Conservation (phyloP, 176 grass and related monocot genomes). For the Raddia distichophylla region DNA sequence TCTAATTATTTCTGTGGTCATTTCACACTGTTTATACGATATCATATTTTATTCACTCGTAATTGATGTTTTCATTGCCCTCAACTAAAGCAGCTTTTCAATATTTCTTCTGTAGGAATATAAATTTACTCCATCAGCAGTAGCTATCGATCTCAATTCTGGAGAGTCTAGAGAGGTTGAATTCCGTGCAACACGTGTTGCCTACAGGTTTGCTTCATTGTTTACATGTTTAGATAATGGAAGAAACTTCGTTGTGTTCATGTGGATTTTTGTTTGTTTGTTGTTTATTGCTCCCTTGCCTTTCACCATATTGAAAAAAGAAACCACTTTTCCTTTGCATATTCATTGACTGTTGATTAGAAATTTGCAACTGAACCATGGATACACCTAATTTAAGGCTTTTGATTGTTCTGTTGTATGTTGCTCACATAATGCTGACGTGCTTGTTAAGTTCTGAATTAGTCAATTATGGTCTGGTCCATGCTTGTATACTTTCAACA, state of each 20-base stretch:
- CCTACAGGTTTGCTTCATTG: constrained; percentile 80
- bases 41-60: constrained; percentile 11
- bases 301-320: constrained; percentile 24
- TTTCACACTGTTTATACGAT: constrained; percentile 2
- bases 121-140: constrained; percentile 79
- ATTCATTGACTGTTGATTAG: too few relatives aligned
- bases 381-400: background rate
- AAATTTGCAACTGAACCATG: too few relatives aligned
- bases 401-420: constrained; percentile 24
- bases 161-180: constrained; percentile 85
- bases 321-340: background rate
- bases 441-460: constrained; percentile 5
- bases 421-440: background rate
- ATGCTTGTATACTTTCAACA: background rate
- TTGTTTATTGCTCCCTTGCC: constrained; percentile 2
- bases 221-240: background rate
- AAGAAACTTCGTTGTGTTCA: constrained; percentile 27
- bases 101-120: constrained; percentile 69
- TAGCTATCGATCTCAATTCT: constrained; percentile 87
- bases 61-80: constrained; percentile 33
- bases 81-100: background rate
- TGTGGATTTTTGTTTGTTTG: background rate
- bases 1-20: background rate
- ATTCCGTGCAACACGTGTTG: constrained; percentile 89
- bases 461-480: constrained; percentile 13